A percentile compares a stretch with the other conserved stretches of the same genome.
phyloP scores from a whole-genome alignment of 306 rosid genomes.

The Cicer cuneatum region DNA sequence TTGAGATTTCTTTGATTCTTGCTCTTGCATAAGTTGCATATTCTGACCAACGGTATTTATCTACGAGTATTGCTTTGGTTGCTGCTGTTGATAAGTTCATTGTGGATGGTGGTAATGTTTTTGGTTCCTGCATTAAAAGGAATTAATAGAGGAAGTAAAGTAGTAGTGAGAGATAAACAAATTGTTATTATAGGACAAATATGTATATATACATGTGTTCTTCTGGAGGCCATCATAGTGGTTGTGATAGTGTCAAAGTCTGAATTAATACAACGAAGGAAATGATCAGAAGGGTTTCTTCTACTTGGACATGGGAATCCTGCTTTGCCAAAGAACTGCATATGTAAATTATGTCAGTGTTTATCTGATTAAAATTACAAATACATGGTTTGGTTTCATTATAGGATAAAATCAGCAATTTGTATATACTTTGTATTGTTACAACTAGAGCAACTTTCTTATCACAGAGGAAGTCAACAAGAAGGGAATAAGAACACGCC shows the following conservation, averaged over 20 bases:
- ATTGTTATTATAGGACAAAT: not conserved
- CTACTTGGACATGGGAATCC: conserved; percentile 93
- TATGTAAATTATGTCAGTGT: not conserved
- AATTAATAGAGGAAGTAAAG: not conserved
- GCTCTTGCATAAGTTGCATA: conserved; percentile 51
- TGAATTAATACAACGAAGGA: conserved; percentile 87
- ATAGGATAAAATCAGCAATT: not conserved
- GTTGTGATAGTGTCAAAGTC: conserved; percentile 73
- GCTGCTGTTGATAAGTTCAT: conserved; percentile 47
- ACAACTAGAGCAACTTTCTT: not conserved
- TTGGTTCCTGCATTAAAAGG: conserved; percentile 49
- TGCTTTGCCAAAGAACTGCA: conserved; percentile 82
- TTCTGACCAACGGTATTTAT: conserved; percentile 60
- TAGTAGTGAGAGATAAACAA: not conserved
- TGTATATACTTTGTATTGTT: not conserved
- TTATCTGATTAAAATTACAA: conserved; percentile 16
- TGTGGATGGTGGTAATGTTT: conserved; percentile 17
- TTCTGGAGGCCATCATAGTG: conserved; percentile 53
- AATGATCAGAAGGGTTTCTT: conserved; percentile 96
- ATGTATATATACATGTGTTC: conserved; percentile 49
- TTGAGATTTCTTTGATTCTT: conserved; percentile 51
- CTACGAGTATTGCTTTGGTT: conserved; percentile 53
- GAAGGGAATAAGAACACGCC: not conserved
- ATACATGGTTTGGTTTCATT: conserved; percentile 1
- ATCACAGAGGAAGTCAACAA: not conserved